Base-by-base conservation (phyloP, 495 filamentous ascomycete species). In the Aspergillus conjunctus region DNA sequence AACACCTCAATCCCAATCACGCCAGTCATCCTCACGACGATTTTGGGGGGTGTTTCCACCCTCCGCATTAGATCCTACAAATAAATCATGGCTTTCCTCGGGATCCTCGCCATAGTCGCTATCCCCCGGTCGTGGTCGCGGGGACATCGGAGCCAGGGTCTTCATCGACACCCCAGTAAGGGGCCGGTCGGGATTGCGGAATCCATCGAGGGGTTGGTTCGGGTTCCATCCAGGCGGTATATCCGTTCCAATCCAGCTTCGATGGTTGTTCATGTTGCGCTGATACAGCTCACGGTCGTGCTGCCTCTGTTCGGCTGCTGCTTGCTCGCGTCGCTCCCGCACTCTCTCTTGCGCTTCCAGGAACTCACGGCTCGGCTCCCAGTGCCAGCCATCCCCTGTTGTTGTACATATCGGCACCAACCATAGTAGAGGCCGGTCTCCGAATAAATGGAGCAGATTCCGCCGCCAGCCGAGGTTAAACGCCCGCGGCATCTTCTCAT, bases 311-410 rank as follows among this genome's bases (percentile, higher is more conserved):
- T 70, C 64, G 7, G 59, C 64, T 21, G 77, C 69, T 60, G 90
- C 86, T 54, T 81, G 77, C 51, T 87, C 83, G 15, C 90, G 77
- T 61, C 86, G 81, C 4, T 73, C 52, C 2, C 84, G 79, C 32
- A 91, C 67, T 2, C 75, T 72, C 20, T 91, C 87, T 43, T 85
- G 80, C 4, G 87, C 87, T 22, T 84, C 86, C 15, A 89, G 61
- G 83, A 91, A 94, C 59, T 81, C 83, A 1, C 77, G 73, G 43
- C 85, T 96, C 1, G 92, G 83, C 67, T 96, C 92, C 94, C 94
- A 98, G 65, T 74, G 83, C 92, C 92, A 98, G n/a, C 94, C 94
- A 69, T 98, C 91, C 10, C 93, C 93, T 0, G 83, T 87, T 0
- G 91, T 93, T 56, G 87, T 96, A 71, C 86, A 86, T 15, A 96